Evolutionary conservation across 2,329 filamentous ascomycete species (phyloP).

Genomic region (Aspergillus melleus): DNA sequence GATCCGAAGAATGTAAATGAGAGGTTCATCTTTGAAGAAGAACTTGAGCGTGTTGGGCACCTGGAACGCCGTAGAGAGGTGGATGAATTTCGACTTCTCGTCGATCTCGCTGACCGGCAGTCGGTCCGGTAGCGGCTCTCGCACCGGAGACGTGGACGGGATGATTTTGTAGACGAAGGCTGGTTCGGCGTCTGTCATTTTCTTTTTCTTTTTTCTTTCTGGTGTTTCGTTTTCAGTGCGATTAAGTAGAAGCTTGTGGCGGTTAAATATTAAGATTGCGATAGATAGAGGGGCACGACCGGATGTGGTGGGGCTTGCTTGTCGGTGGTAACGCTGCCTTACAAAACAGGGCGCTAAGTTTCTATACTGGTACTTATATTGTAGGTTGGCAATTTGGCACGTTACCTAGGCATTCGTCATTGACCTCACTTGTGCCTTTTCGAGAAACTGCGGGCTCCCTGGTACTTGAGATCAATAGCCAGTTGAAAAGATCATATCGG

Average conservation of each 20-base stretch:
- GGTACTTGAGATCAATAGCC: background rate
- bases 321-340: background rate
- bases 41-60: conserved; percentile 39
- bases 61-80: conserved; percentile 40
- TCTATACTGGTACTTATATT: background rate
- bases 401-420: background rate
- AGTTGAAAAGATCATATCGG: background rate
- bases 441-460: too few species aligned
- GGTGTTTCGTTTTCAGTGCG: background rate
- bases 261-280: conserved; percentile 1
- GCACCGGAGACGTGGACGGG: conserved; percentile 35
- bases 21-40: conserved; percentile 39
- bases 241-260: background rate
- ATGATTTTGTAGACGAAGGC: conserved; percentile 42
- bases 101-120: conserved; percentile 41
- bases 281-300: background rate
- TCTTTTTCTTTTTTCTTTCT: background rate
- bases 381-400: too few species aligned
- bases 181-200: conserved; percentile 27
- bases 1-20: conserved; percentile 40
- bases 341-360: background rate
- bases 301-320: background rate
- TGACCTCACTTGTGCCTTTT: background rate
- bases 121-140: conserved; percentile 36
- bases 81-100: conserved; percentile 37